phyloP scores from a whole-genome alignment of 257 asterid genomes.

The Nicotiana otophora region DNA sequence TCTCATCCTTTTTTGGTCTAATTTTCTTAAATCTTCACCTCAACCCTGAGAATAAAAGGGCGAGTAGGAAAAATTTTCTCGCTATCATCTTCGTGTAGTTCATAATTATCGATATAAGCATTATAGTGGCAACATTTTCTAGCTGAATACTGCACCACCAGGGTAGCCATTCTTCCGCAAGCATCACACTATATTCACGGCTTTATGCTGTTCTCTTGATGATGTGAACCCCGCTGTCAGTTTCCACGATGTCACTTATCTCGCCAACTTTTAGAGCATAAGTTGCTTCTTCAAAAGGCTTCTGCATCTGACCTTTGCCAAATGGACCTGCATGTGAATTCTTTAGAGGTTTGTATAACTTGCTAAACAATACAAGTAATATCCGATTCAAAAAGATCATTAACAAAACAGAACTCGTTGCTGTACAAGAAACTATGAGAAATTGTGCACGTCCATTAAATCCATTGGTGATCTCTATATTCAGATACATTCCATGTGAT shows the following conservation, averaged over 20 bases:
- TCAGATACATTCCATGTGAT: neutral
- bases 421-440: neutral
- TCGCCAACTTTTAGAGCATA: slow-evolving; percentile 67
- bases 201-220: slow-evolving; percentile 52
- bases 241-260: slow-evolving; percentile 72
- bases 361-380: neutral
- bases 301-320: slow-evolving; percentile 91
- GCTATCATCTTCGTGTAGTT: neutral
- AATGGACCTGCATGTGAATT: slow-evolving; percentile 51
- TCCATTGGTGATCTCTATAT: neutral
- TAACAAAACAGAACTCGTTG: neutral
- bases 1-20: neutral
- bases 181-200: neutral
- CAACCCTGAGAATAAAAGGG: neutral
- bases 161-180: neutral
- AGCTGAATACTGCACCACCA: neutral
- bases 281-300: slow-evolving; percentile 79
- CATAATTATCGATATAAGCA: neutral
- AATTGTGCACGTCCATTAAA: neutral
- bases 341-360: neutral
- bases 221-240: slow-evolving; percentile 91
- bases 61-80: neutral
- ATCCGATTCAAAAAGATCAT: neutral
- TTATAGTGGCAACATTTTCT: neutral
- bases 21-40: neutral